These are phyloP conservation scores for Diplodia intermedia DNA, from an alignment of 2,329 filamentous ascomycete genomes.

Conservation along the genomic window DNA sequence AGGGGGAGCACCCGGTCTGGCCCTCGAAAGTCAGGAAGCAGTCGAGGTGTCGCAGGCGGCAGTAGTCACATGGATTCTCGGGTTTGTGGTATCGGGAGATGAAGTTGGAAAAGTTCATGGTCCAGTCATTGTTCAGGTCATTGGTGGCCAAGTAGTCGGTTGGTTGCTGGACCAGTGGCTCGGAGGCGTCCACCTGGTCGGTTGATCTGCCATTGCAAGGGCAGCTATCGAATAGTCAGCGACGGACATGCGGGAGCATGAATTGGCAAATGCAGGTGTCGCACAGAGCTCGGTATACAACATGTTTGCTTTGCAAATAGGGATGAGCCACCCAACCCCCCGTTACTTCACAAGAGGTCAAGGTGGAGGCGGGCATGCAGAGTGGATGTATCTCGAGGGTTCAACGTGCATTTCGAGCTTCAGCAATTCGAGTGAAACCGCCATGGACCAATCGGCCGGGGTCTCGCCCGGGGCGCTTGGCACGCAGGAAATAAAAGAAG, in stretches of 20 bases:
- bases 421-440: background rate
- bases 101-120: conserved; percentile 55
- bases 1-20: conserved; percentile 54
- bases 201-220: conserved; percentile 36
- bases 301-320: background rate
- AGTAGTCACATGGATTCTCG: conserved; percentile 56
- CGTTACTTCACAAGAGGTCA: background rate
- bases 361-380: background rate
- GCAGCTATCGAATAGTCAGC: conserved; percentile 36
- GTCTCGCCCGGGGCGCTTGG: background rate
- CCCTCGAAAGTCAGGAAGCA: conserved; percentile 55
- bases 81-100: conserved; percentile 57
- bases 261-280: background rate
- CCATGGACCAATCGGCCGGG: background rate
- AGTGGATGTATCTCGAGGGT: background rate
- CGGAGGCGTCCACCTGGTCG: conserved; percentile 5
- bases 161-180: background rate
- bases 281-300: background rate
- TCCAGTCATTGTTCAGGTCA: conserved; percentile 41
- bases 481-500: background rate
- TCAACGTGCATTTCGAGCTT: background rate
- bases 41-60: conserved; percentile 54
- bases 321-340: background rate
- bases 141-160: conserved; percentile 34
- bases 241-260: background rate